Percentiles rank a stretch among this genome's conserved stretches.
phyloP scores from a whole-genome alignment of 768 basidiomycete species.

The Pleurotus platypus region DNA sequence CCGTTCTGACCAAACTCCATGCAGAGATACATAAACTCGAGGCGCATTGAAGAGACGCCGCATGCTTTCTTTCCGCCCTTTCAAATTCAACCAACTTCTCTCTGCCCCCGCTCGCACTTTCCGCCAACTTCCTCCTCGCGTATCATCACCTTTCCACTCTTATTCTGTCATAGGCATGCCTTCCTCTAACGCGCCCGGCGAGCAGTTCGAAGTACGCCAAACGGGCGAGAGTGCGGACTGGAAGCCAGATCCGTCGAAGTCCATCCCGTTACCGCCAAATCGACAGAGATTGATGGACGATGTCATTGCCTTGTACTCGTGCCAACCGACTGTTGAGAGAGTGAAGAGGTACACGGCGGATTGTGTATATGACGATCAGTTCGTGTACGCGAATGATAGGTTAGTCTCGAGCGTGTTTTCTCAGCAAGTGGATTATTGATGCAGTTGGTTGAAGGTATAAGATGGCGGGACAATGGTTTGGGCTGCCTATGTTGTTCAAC shows the following conservation, averaged over 20 bases:
- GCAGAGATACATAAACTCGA: background rate
- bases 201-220: constrained; percentile 34
- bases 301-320: constrained; percentile 35
- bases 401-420: constrained; percentile 28
- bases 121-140: background rate
- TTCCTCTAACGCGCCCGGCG: constrained; percentile 24
- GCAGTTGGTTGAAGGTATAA: background rate
- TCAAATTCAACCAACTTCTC: background rate
- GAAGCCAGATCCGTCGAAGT: constrained; percentile 30
- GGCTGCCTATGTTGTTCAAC: constrained; percentile 34
- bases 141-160: background rate
- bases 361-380: constrained; percentile 28
- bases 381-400: constrained; percentile 36
- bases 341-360: constrained; percentile 30
- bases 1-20: background rate
- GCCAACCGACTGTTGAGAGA: constrained; percentile 32
- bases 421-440: background rate
- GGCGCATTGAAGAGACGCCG: background rate
- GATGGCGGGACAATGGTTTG: constrained; percentile 31
- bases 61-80: background rate
- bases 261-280: constrained; percentile 30
- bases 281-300: constrained; percentile 36
- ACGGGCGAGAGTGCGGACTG: constrained; percentile 25
- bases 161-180: background rate
- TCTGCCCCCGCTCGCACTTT: background rate